A percentile compares a stretch with the other conserved stretches of the same genome.
phyloP scores from a whole-genome alignment of 352 stramenopile species.

The Pythium phragmitis region DNA sequence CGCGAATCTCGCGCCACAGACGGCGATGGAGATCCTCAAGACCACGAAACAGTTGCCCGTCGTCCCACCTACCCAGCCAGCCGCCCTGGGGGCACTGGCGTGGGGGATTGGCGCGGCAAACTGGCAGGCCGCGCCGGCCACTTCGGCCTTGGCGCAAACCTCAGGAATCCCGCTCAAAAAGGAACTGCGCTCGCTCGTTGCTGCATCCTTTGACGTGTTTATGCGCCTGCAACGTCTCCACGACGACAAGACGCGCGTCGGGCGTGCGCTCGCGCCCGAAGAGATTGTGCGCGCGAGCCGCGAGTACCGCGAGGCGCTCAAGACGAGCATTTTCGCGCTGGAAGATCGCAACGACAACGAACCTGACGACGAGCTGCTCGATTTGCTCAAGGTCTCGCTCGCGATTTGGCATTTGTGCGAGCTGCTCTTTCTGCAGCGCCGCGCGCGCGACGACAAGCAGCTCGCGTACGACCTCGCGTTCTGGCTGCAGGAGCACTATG shows the following conservation, averaged over 20 bases:
- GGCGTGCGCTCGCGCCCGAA: constrained; percentile 27
- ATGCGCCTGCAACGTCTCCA: constrained; percentile 28
- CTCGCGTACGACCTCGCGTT: constrained; percentile 68
- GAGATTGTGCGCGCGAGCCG: constrained; percentile 53
- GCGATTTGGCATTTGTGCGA: constrained; percentile 81
- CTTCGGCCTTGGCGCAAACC: neutral
- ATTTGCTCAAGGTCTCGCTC: constrained; percentile 73
- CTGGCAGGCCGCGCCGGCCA: constrained; percentile 28
- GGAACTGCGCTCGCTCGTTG: constrained; percentile 57
- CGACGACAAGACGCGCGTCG: constrained; percentile 17
- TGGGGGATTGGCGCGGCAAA: constrained; percentile 55
- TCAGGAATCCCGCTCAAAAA: constrained; percentile 39
- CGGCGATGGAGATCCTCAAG: constrained; percentile 49
- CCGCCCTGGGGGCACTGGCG: constrained; percentile 26
- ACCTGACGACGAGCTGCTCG: constrained; percentile 24
- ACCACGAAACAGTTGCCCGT: constrained; percentile 41
- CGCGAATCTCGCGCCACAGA: constrained; percentile 17
- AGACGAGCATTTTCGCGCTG: constrained; percentile 62
- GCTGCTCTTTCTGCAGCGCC: constrained; percentile 64
- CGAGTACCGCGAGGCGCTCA: constrained; percentile 70
- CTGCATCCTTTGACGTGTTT: constrained; percentile 64
- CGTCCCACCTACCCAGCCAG: constrained; percentile 18
- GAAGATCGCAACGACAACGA: constrained; percentile 41
- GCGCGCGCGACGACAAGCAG: constrained; percentile 46
- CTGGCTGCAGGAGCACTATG: constrained; percentile 83